Conservation (phyloP, 1,139 yeast species). For the Debaryomyces fabryi region DNA sequence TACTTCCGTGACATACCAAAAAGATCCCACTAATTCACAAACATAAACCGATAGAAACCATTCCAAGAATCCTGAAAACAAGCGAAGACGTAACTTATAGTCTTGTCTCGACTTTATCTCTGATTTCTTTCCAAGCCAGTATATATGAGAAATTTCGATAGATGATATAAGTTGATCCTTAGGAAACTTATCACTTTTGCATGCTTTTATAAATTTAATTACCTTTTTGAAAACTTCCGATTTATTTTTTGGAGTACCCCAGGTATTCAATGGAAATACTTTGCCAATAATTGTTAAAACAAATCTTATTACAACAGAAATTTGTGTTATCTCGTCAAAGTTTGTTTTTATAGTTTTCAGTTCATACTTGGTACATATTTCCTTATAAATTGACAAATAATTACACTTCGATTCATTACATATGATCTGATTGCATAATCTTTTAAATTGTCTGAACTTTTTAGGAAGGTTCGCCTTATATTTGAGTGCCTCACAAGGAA, state of each 20-base stretch:
- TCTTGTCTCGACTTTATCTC: slow-evolving; percentile 40
- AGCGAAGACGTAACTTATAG: slow-evolving; percentile 26
- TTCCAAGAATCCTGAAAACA: slow-evolving; percentile 45
- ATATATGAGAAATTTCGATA: slow-evolving; percentile 41
- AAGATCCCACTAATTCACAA: slow-evolving; percentile 49
- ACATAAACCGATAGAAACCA: slow-evolving; percentile 64
- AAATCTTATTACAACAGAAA: slow-evolving; percentile 39
- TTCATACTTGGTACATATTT: slow-evolving; percentile 19
- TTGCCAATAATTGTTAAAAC: slow-evolving; percentile 44
- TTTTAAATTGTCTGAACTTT: slow-evolving; percentile 20
- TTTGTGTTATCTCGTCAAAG: slow-evolving; percentile 25
- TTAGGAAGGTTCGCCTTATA: slow-evolving; percentile 22
- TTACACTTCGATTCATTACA: slow-evolving; percentile 27
- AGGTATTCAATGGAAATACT: slow-evolving; percentile 53
- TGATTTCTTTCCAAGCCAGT: slow-evolving; percentile 47
- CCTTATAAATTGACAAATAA: slow-evolving; percentile 29
- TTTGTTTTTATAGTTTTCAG: slow-evolving; percentile 14
- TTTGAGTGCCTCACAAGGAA: background rate
- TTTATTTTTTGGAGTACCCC: slow-evolving; percentile 61
- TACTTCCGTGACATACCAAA: slow-evolving; percentile 70
- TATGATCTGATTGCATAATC: slow-evolving; percentile 20
- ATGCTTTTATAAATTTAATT: slow-evolving; percentile 40
- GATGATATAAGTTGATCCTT: slow-evolving; percentile 26
- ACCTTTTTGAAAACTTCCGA: slow-evolving; percentile 39
- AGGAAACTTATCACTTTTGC: slow-evolving; percentile 32